phyloP scores from a whole-genome alignment of 2,329 filamentous ascomycete species.

The Thermoascus crustaceus region DNA sequence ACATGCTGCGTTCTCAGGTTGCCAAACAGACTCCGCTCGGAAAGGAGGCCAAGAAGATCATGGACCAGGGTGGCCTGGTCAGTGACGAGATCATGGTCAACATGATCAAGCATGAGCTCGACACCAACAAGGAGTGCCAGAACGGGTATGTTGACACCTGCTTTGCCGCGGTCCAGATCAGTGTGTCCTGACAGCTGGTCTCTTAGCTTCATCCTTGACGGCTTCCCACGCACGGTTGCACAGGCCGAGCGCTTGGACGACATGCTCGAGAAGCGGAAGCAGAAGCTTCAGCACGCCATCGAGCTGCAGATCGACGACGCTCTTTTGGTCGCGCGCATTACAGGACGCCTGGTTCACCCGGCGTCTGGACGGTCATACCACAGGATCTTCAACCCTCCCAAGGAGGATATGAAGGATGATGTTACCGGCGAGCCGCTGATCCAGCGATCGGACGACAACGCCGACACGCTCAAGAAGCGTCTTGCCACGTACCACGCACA shows the following conservation, averaged over 20 bases:
- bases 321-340: conserved; percentile 91
- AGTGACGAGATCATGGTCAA: conserved; percentile 99
- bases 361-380: conserved; percentile 96
- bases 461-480: conserved; percentile 90
- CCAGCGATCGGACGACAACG: conserved; percentile 95
- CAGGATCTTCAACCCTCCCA: conserved; percentile 97
- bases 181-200: conserved; percentile 3
- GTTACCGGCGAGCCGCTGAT: conserved; percentile 92
- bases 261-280: conserved; percentile 72
- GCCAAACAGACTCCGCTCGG: conserved; percentile 93
- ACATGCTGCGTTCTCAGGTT: conserved; percentile 98
- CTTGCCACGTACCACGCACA: conserved; percentile 88
- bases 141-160: conserved; percentile 59
- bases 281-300: conserved; percentile 87
- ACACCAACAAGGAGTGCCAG: conserved; percentile 89
- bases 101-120: conserved; percentile 98
- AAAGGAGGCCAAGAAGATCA: conserved; percentile 98
- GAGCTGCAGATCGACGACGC: conserved; percentile 96
- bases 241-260: conserved; percentile 90
- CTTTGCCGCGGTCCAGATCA: conserved; percentile 3
- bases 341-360: conserved; percentile 89
- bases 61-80: conserved; percentile 95
- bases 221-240: conserved; percentile 92
- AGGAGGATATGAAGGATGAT: conserved; percentile 89
- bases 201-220: conserved; percentile 90